Evolutionary conservation across 371 early-diverging fungal species (phyloP), one percentile per base, ranked within the genome.

Genomic region (Mucor ambiguus): DNA sequence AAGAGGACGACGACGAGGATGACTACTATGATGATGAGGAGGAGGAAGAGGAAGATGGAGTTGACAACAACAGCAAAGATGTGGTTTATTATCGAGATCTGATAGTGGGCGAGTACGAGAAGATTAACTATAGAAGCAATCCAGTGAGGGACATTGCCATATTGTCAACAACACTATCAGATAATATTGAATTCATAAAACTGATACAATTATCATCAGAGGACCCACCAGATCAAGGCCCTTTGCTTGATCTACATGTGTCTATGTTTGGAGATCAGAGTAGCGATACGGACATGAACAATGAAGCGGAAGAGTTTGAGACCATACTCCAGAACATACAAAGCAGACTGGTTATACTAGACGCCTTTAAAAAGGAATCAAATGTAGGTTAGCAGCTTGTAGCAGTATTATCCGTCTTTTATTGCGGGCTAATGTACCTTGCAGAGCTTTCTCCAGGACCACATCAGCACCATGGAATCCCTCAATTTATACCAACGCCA

Each of bases 221-320:
- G 35, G 54, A 43, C n/a, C 44, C 41, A 12, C 26, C 32, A 37
- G 26, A 58, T 10, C 56, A 55, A 54, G 74, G 75, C 0, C 72
- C 68, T 7, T 54, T 81, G 16, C 38, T 81, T 6, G 79, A 81
- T 66, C 41, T 81, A 5, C 75, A 75, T 49, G 77, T 81, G 4
- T 78, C 75, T 0, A 54, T 81, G 37, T 57, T 81, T 37, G 74
- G 69, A 2, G 59, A 69, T 26, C 58, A 63, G 14, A 30, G 30
- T 26, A 52, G 33, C 11, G 67, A 71, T 12, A 35, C 57, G n/a
- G 68, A 76, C 6, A 60, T 37, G 64, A 24, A 4, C 29, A 14
- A 58, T 33, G 20, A 33, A 37, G 33, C 65, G 32, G 66, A 68
- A 26, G 48, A 46, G 16, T 41, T 64, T 32, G 22, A 52, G 7